Conservation (phyloP, 129 eudicot genomes). For the Glebionis coronaria region DNA sequence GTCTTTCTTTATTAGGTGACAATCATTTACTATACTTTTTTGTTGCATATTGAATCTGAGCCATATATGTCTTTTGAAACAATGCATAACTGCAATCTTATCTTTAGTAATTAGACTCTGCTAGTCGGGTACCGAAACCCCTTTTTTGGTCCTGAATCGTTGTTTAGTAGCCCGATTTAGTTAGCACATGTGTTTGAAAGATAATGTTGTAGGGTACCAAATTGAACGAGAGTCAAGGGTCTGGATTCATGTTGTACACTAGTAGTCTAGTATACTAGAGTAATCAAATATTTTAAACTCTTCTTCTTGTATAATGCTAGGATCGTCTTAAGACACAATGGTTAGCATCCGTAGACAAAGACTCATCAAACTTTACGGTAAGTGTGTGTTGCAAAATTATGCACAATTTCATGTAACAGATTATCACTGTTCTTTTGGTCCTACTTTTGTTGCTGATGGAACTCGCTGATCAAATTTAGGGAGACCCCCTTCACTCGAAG, state of each 20-base stretch:
- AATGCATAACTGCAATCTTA: slow-evolving; percentile 3
- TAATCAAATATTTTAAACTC: background rate
- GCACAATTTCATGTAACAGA: background rate
- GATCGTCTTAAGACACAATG: slow-evolving; percentile 46
- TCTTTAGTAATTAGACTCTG: background rate
- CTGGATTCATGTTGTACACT: no score
- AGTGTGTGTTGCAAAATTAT: no score
- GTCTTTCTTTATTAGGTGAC: slow-evolving; percentile 15
- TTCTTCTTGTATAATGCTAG: slow-evolving; percentile 24
- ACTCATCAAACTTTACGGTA: slow-evolving; percentile 81
- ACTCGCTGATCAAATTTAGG: slow-evolving; percentile 38
- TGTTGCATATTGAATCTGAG: slow-evolving; percentile 18
- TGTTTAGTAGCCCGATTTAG: background rate
- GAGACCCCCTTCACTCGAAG: slow-evolving; percentile 41
- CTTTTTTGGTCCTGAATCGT: background rate
- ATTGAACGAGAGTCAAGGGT: background rate
- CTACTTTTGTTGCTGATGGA: slow-evolving; percentile 9
- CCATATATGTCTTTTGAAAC: background rate
- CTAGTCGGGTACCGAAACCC: background rate
- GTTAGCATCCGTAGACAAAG: slow-evolving; percentile 98
- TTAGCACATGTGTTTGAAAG: background rate
- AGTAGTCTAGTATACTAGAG: no score
- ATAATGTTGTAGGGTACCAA: background rate
- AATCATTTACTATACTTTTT: slow-evolving; percentile 10
- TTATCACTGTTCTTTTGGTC: background rate